Evolutionary conservation across 306 rosid species (phyloP).

Genomic region (Citrullus colocynthis): DNA sequence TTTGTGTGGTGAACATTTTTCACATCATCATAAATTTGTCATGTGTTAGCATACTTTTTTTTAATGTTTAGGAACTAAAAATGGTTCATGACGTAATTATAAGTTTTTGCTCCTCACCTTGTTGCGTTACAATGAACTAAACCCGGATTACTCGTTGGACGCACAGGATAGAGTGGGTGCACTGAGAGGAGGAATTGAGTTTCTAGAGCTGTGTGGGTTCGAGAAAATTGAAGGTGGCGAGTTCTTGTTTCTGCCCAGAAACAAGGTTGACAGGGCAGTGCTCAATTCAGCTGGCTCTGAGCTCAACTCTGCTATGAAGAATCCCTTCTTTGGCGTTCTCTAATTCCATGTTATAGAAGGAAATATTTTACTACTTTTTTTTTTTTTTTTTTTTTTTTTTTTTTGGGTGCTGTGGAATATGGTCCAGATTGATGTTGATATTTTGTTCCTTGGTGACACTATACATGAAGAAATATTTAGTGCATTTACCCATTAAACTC

Average conservation of each 20-base stretch:
- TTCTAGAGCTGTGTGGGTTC: conserved; percentile 88
- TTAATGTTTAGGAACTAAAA: too few relatives aligned
- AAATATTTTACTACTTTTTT: neutral
- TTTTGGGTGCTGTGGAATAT: neutral
- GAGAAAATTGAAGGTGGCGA: conserved; percentile 60
- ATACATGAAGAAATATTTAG: neutral
- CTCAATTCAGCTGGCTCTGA: conserved; percentile 80
- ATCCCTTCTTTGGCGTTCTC: conserved; percentile 68
- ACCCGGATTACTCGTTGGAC: neutral
- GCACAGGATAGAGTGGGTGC: conserved; percentile 90
- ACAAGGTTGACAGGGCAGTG: conserved; percentile 60
- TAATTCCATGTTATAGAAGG: neutral
- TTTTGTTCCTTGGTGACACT: neutral
- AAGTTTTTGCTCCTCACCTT: neutral
- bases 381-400: neutral
- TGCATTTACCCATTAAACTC: neutral
- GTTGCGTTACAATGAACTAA: neutral
- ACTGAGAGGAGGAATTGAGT: conserved; percentile 67
- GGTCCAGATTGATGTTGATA: neutral
- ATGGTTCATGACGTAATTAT: too few relatives aligned
- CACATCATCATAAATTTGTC: too few relatives aligned
- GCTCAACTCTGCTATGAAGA: conserved; percentile 82
- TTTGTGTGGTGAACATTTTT: too few relatives aligned
- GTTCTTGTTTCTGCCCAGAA: conserved; percentile 56
- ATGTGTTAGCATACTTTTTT: too few relatives aligned